Percentiles rank a stretch among this genome's conserved stretches.
Conservation (phyloP, 192 early-diverging fungal species). For the Kickxella alabastrina region DNA sequence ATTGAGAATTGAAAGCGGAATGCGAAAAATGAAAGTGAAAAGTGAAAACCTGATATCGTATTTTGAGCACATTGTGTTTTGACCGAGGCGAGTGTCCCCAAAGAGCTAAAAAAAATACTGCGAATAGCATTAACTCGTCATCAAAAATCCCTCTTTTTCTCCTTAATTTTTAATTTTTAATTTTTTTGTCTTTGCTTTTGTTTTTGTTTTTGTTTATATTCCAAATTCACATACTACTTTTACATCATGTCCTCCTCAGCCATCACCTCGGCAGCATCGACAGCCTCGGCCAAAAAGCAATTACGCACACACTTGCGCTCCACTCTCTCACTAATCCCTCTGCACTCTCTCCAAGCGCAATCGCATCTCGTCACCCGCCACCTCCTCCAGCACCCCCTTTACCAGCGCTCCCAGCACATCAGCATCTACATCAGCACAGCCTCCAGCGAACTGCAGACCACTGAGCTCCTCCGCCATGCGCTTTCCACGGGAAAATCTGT, state of each 20-base stretch:
- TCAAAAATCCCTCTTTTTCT: background rate
- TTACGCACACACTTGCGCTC: conserved; percentile 29
- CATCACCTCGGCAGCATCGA: no score
- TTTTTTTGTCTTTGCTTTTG: no score
- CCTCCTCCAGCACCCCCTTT: conserved; percentile 1
- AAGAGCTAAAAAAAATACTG: background rate
- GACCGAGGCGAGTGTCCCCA: background rate
- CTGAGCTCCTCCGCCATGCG: conserved; percentile 4
- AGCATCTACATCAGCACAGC: conserved; percentile 46
- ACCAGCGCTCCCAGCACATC: conserved; percentile 15
- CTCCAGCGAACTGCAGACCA: conserved; percentile 27
- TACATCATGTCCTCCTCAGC: no score
- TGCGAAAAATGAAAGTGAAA: background rate
- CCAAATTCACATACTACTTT: background rate
- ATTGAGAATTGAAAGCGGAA: background rate
- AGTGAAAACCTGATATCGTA: background rate
- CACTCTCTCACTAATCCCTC: conserved; percentile 3
- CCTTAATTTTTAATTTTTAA: no score
- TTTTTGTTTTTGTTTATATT: background rate
- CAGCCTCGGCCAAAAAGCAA: conserved; percentile 14
- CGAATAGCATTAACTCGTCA: background rate
- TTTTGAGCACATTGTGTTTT: no score
- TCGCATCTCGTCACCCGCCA: conserved; percentile 11
- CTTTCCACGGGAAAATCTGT: conserved; percentile 26
- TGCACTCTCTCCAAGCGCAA: conserved; percentile 2